These are phyloP conservation scores for Aspergillus niger DNA, from an alignment of 2,329 filamentous ascomycete species.

Conservation along the genomic window DNA sequence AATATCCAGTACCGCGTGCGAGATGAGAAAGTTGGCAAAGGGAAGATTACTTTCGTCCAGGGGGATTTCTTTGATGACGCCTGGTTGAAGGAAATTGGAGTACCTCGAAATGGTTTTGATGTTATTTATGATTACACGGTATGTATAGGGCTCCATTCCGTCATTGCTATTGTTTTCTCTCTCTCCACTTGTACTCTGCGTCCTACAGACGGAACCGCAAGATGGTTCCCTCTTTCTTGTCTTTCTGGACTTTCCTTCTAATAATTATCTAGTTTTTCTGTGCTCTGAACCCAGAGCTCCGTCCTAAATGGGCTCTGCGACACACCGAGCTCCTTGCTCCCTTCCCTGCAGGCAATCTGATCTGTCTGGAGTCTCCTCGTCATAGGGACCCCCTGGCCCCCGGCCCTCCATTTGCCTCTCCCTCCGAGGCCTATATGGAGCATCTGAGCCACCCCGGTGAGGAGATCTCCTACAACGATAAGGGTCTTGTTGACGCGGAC, in stretches of 20 bases:
- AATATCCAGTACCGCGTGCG: conserved; percentile 32
- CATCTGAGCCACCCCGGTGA: conserved; percentile 71
- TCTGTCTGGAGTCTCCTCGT: conserved; percentile 75
- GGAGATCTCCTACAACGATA: conserved; percentile 53
- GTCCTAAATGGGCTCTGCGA: conserved; percentile 58
- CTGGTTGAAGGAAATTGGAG: conserved; percentile 40
- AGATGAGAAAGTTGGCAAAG: conserved; percentile 38
- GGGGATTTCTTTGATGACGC: conserved; percentile 50
- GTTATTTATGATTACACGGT: conserved; percentile 66
- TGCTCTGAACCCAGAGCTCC: conserved; percentile 56
- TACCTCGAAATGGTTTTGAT: conserved; percentile 39
- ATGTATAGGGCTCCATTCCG: conserved; percentile 25
- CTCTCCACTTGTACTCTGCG: too few relatives aligned
- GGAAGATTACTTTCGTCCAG: conserved; percentile 43
- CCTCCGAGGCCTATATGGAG: conserved; percentile 68
- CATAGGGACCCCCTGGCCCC: conserved; percentile 64
- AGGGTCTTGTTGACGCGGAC: conserved; percentile 42
- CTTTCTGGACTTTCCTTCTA: too few relatives aligned
- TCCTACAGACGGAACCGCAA: too few relatives aligned
- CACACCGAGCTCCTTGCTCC: conserved; percentile 56
- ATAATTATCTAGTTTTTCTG: conserved; percentile 56
- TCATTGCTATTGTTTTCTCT: too few relatives aligned
- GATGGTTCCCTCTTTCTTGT: too few relatives aligned
- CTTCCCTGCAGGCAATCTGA: conserved; percentile 49
- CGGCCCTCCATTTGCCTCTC: conserved; percentile 74